Evolutionary conservation across 2,329 filamentous ascomycete species (phyloP).

Genomic region (Karstenula rhodostoma): DNA sequence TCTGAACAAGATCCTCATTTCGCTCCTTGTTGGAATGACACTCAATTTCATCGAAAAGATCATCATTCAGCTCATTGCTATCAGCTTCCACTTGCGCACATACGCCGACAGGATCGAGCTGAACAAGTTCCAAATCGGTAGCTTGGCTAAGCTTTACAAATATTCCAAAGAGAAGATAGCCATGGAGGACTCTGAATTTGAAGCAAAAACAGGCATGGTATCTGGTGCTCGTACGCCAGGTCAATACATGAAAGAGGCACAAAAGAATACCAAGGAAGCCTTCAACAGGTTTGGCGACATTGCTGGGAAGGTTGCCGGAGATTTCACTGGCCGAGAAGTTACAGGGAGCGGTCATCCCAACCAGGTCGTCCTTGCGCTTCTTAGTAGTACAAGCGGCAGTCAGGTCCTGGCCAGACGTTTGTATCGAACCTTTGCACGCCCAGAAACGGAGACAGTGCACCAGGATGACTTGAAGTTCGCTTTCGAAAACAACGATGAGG

Average conservation of each 20-base stretch:
- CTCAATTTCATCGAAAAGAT: conserved; percentile 93
- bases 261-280: conserved; percentile 77
- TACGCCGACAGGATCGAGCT: conserved; percentile 90
- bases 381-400: conserved; percentile 75
- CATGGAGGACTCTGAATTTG: conserved; percentile 79
- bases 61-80: conserved; percentile 92
- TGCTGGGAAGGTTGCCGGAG: conserved; percentile 84
- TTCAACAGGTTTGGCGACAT: conserved; percentile 84
- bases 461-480: conserved; percentile 80
- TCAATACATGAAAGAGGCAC: conserved; percentile 71
- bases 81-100: conserved; percentile 88
- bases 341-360: conserved; percentile 78
- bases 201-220: conserved; percentile 54
- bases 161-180: conserved; percentile 71
- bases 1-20: conserved; percentile 85
- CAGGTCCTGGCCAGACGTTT: conserved; percentile 87
- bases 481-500: conserved; percentile 84
- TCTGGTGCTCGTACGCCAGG: conserved; percentile 79
- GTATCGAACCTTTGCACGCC: conserved; percentile 83
- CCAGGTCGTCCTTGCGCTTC: conserved; percentile 81
- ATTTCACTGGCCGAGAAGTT: conserved; percentile 81
- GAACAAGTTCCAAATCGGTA: conserved; percentile 87
- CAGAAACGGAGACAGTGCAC: conserved; percentile 77
- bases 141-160: conserved; percentile 69
- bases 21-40: conserved; percentile 79